phyloP scores from a whole-genome alignment of 805 yeast genomes.

The Jamesozyma piceae region DNA sequence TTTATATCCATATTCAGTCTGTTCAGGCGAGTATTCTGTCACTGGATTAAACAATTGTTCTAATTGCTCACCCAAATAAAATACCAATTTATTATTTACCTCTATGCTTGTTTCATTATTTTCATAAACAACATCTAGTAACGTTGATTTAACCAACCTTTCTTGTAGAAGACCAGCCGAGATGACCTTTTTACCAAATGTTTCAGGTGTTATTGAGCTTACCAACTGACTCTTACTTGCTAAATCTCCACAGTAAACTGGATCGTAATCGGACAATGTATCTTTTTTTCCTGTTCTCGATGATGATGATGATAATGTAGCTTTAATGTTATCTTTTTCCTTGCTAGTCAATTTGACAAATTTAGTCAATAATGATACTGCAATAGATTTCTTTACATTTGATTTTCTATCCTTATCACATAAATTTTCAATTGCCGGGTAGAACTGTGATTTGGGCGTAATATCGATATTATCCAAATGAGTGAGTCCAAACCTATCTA shows the following conservation, averaged over 20 bases:
- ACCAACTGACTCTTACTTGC: slow-evolving; percentile 59
- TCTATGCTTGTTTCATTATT: slow-evolving; percentile 44
- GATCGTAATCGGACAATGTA: slow-evolving; percentile 48
- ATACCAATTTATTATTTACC: slow-evolving; percentile 67
- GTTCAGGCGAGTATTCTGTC: slow-evolving; percentile 86
- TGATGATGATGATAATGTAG: slow-evolving; percentile 4
- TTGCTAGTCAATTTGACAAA: slow-evolving; percentile 44
- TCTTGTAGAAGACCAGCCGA: slow-evolving; percentile 49
- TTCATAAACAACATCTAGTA: slow-evolving; percentile 69
- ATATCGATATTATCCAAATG: slow-evolving; percentile 50
- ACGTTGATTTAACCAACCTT: slow-evolving; percentile 39
- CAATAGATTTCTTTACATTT: slow-evolving; percentile 64
- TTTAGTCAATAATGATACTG: slow-evolving; percentile 61
- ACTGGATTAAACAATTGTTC: slow-evolving; percentile 86
- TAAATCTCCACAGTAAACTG: slow-evolving; percentile 71
- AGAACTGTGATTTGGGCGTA: slow-evolving; percentile 54
- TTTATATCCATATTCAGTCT: slow-evolving; percentile 58
- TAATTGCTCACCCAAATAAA: slow-evolving; percentile 69
- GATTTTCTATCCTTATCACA: slow-evolving; percentile 39
- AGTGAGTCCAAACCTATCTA: slow-evolving; percentile 61
- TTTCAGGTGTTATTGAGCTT: slow-evolving; percentile 36
- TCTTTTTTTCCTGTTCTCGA: slow-evolving; percentile 9
- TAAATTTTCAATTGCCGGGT: slow-evolving; percentile 70
- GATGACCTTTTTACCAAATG: slow-evolving; percentile 46
- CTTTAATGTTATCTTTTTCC: slow-evolving; percentile 9